These are phyloP conservation scores for Nicotiana tomentosiformis DNA, from an alignment of 257 asterid species.

Conservation along the genomic window DNA sequence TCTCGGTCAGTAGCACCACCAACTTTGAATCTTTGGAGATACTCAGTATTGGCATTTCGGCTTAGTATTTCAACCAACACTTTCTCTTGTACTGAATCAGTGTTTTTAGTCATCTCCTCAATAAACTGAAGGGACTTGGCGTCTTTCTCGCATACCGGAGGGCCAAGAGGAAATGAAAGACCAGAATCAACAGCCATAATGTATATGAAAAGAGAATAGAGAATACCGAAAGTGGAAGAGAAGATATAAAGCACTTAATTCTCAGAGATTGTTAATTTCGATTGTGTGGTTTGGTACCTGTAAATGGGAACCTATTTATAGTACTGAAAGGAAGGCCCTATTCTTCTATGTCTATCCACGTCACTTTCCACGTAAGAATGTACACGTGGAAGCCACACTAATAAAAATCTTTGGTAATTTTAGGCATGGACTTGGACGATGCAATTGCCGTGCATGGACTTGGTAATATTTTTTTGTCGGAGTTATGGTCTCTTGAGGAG, in stretches of 20 bases:
- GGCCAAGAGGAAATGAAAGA: slow-evolving; percentile 24
- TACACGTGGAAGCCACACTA: neutral
- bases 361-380: slow-evolving; percentile 6
- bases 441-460: slow-evolving; percentile 13
- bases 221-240: neutral
- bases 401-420: slow-evolving; percentile 4
- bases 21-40: slow-evolving; percentile 39
- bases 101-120: slow-evolving; percentile 51
- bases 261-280: neutral
- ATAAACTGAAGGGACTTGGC: slow-evolving; percentile 53
- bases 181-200: slow-evolving; percentile 43
- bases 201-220: neutral
- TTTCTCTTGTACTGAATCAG: slow-evolving; percentile 45
- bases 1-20: slow-evolving; percentile 55
- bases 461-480: slow-evolving; percentile 9
- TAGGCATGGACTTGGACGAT: slow-evolving; percentile 17
- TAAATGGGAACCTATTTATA: slow-evolving; percentile 12
- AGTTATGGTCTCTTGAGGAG: neutral
- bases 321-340: neutral
- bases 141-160: slow-evolving; percentile 45
- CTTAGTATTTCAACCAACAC: slow-evolving; percentile 53
- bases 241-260: neutral
- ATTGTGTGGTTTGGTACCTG: neutral
- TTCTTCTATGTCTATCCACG: neutral
- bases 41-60: slow-evolving; percentile 59